A percentile compares a stretch with the other conserved stretches of the same genome.
Conservation (phyloP, 257 asterid species). For the Cordia subcordata region DNA sequence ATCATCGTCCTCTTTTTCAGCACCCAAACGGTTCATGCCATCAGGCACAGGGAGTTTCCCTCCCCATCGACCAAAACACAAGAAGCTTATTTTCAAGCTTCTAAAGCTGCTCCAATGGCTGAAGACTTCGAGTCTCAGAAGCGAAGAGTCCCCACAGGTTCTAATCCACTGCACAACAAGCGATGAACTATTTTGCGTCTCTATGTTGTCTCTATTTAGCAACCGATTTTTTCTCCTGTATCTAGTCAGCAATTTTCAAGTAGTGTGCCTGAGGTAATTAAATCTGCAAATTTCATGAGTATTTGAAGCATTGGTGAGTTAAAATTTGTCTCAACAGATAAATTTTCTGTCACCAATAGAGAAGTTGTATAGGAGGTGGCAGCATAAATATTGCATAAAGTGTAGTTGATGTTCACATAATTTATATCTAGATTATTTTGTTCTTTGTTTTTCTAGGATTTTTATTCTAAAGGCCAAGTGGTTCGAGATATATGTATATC, state of each 20-base stretch:
- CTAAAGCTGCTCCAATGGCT: conserved; percentile 9
- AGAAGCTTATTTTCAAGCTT: conserved; percentile 11
- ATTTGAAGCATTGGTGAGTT: conserved; percentile 16
- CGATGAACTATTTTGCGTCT: conserved; percentile 23
- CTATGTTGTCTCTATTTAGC: too few relatives aligned
- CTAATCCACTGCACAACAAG: conserved; percentile 62
- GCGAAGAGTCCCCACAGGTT: conserved; percentile 54
- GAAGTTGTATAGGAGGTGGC: conserved; percentile 12
- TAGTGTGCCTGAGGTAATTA: not conserved
- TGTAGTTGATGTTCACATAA: not conserved
- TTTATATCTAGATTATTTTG: not conserved
- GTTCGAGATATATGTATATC: too few relatives aligned
- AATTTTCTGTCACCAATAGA: conserved; percentile 17
- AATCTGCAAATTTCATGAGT: not conserved
- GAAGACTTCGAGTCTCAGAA: conserved; percentile 34
- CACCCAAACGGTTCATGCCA: conserved; percentile 20
- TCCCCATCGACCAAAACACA: conserved; percentile 14
- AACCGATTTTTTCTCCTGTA: not conserved
- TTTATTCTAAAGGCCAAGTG: not conserved
- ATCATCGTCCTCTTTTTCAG: conserved; percentile 30
- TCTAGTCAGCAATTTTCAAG: not conserved
- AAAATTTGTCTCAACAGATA: conserved; percentile 1
- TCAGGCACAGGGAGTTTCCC: not conserved
- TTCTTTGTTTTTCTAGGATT: not conserved
- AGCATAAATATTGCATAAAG: not conserved